Evolutionary conservation across 441 rosid species (phyloP).

Genomic region (Adansonia madagascariensis): DNA sequence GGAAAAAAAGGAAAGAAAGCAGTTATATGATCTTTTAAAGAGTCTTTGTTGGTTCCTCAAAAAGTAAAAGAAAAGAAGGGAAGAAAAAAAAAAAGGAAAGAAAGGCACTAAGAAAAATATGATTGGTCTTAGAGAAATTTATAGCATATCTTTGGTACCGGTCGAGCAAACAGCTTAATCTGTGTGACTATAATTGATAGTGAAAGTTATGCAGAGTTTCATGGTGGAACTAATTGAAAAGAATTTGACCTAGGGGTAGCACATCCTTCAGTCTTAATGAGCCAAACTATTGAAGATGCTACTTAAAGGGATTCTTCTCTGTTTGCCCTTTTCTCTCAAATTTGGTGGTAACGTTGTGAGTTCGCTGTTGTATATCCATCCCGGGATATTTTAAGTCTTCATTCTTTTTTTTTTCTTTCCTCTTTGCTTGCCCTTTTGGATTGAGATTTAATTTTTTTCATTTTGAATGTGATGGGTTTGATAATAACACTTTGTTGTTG

Average conservation of each 20-base stretch:
- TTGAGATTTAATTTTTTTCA: not conserved
- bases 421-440: not conserved
- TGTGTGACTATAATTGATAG: not conserved
- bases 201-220: not conserved
- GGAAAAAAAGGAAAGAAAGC: not conserved
- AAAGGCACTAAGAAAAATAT: not conserved
- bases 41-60: not conserved
- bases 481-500: not conserved
- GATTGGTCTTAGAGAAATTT: not conserved
- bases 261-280: not conserved
- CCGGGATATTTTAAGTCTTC: not conserved
- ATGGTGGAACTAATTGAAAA: not conserved
- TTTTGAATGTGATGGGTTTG: not conserved
- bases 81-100: not conserved
- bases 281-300: not conserved
- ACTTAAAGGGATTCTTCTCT: not conserved
- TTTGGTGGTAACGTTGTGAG: constrained; percentile 11
- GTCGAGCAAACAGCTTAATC: not conserved
- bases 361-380: not conserved
- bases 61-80: not conserved
- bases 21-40: not conserved
- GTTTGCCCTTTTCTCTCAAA: not conserved
- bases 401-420: not conserved
- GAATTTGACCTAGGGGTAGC: not conserved
- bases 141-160: not conserved